Evolutionary conservation across 176 grass and related monocot species (phyloP).

Genomic region (Ensete glaucum): DNA sequence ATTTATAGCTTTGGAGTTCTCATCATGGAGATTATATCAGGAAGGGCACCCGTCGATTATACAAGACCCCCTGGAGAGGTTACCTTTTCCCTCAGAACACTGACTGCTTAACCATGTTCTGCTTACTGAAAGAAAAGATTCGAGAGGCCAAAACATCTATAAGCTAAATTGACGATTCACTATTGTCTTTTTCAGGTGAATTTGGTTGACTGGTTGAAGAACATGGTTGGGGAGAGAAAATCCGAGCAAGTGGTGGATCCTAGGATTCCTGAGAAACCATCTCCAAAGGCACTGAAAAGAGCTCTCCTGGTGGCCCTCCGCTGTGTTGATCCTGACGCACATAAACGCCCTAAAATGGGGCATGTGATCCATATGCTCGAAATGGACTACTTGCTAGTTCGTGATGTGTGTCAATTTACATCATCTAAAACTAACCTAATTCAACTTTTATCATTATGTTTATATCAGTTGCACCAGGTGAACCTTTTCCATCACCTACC

Average conservation of each 20-base stretch:
- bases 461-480: background rate
- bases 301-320: slow-evolving; percentile 71
- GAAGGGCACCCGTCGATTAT: slow-evolving; percentile 78
- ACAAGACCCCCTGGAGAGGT: slow-evolving; percentile 63
- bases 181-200: slow-evolving; percentile 44
- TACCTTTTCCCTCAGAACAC: background rate
- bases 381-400: slow-evolving; percentile 57
- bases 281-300: slow-evolving; percentile 67
- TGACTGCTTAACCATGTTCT: background rate
- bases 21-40: slow-evolving; percentile 84
- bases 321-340: slow-evolving; percentile 62
- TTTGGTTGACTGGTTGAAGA: slow-evolving; percentile 83
- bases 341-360: slow-evolving; percentile 70
- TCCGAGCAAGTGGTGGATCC: slow-evolving; percentile 76
- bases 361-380: slow-evolving; percentile 87
- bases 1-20: slow-evolving; percentile 94
- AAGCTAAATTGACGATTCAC: background rate
- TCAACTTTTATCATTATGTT: background rate
- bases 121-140: background rate
- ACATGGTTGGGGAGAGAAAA: slow-evolving; percentile 72
- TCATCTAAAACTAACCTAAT: background rate
- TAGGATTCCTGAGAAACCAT: slow-evolving; percentile 48
- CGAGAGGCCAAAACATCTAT: background rate
- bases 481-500: slow-evolving; percentile 3
- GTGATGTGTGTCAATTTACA: slow-evolving; percentile 35